Evolutionary conservation across 257 asterid species (phyloP), one percentile per base, ranked within the genome.

Genomic region (Coffea canephora): DNA sequence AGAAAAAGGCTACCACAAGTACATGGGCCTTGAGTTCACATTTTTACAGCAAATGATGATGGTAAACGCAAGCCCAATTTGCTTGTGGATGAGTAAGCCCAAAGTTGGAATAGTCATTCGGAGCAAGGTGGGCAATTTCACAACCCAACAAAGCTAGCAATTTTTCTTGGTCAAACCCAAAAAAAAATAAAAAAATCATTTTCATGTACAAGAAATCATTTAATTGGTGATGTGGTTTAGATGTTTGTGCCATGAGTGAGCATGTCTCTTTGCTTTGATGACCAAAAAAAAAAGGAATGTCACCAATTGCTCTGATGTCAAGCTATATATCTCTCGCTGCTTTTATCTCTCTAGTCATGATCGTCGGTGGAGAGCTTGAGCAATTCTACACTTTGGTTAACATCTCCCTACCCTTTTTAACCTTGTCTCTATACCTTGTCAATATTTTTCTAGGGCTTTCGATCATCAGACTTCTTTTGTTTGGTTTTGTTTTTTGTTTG

Each of bases 171-270:
- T 16, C 43, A 39, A 39, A 31, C 31, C 31, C 31, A 31, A 31
- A 31, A 31, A 31, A 31, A 31, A 31, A 31, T 31, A 31, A 31
- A 31, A 31, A 31, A 31, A 31, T 31, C 31, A 31, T 31, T 31
- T 31, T 31, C 31, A 31, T 31, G 31, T 31, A 31, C 31, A 31
- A 31, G 31, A 31, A 31, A 31, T 31, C 31, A 1, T 31, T 91
- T 91, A 0, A 91, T 91, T 4, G 94, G 94, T 2, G 97, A 91
- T 73, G 94, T 91, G 74, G 91, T 91, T 3, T 93, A 91, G 71
- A 77, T 87, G 84, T 91, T 91, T 43, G 90, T 89, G 49, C 96
- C 96, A 2, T 78, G 78, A 1, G 96, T 87, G 1, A 59, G 75
- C 36, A 88, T 91, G 93, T 85, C 87, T 19, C 94, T 91, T 1